Percentiles rank a stretch among this genome's conserved stretches.
Evolutionary conservation across 2,329 filamentous ascomycete genomes (phyloP).

Genomic region (Aspergillus jensenii): DNA sequence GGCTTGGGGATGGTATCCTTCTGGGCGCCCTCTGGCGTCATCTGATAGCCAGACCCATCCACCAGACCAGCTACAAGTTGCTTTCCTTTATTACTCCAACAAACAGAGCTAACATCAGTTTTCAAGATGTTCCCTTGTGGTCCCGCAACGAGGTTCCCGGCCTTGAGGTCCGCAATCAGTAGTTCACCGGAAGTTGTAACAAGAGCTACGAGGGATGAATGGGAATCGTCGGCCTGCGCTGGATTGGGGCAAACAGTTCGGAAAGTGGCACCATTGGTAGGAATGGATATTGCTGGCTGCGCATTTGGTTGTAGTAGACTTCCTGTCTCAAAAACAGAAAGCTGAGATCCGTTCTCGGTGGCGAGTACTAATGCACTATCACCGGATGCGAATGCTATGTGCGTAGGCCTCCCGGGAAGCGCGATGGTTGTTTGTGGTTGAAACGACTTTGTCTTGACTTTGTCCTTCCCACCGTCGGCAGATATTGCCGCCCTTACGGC

Average conservation of each 20-base stretch:
- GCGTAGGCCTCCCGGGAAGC: conserved; percentile 74
- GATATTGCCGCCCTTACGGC: conserved; percentile 74
- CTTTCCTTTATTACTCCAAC: conserved; percentile 92
- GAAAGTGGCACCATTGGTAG: conserved; percentile 72
- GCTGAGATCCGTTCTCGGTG: conserved; percentile 74
- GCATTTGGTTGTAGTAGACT: conserved; percentile 65
- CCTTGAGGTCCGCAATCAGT: conserved; percentile 76
- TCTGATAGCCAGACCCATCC: conserved; percentile 77
- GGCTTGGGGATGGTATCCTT: conserved; percentile 80
- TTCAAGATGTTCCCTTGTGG: conserved; percentile 67
- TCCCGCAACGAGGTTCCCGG: conserved; percentile 58
- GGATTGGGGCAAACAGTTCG: conserved; percentile 80
- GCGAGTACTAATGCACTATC: conserved; percentile 82
- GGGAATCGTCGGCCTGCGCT: conserved; percentile 52
- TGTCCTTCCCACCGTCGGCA: conserved; percentile 55
- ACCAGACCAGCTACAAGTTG: conserved; percentile 83
- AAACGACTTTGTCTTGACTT: conserved; percentile 66
- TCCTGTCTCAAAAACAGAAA: conserved; percentile 79
- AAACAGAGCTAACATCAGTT: conserved; percentile 74
- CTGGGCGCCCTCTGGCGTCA: conserved; percentile 75
- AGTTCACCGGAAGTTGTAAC: conserved; percentile 80
- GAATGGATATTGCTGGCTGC: conserved; percentile 70
- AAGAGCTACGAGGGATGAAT: conserved; percentile 71
- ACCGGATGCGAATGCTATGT: conserved; percentile 87
- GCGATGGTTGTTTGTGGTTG: conserved; percentile 71